phyloP scores from a whole-genome alignment of 169 alveolate genomes.

The Plasmodium relictum region DNA sequence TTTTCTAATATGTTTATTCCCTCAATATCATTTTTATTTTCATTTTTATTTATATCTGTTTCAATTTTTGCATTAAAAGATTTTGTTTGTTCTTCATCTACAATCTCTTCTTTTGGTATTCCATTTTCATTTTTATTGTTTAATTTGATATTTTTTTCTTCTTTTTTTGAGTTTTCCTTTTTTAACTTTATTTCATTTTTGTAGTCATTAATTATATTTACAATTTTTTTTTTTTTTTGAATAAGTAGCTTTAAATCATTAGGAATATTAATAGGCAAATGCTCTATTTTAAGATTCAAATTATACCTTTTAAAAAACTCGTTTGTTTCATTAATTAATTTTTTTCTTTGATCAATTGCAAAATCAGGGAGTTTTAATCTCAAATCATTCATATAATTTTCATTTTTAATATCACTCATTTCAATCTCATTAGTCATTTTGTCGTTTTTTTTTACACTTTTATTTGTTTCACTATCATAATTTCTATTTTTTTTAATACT shows the following conservation, averaged over 20 bases:
- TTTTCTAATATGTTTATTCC: background rate
- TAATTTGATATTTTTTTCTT: background rate
- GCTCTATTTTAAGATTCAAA: slow-evolving; percentile 55
- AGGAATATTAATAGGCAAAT: slow-evolving; percentile 43
- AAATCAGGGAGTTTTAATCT: slow-evolving; percentile 56
- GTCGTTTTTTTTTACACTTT: background rate
- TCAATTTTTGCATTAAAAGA: background rate
- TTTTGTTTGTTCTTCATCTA: slow-evolving; percentile 1
- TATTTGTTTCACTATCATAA: background rate
- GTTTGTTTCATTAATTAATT: slow-evolving; percentile 66
- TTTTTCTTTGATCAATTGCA: slow-evolving; percentile 69
- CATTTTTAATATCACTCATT: background rate
- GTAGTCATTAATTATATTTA: slow-evolving; percentile 43
- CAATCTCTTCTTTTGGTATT: background rate
- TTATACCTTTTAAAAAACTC: slow-evolving; percentile 61
- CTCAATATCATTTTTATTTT: background rate
- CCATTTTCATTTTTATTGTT: background rate
- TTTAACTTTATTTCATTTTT: slow-evolving; percentile 42
- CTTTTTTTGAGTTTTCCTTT: slow-evolving; percentile 5
- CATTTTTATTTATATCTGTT: background rate
- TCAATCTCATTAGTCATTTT: background rate
- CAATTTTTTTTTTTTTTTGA: slow-evolving; percentile 43
- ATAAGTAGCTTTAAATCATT: slow-evolving; percentile 37
- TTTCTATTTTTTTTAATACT: background rate
- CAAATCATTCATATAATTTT: background rate